Evolutionary conservation across 1,284 basidiomycete genomes (phyloP), one percentile per base, ranked within the genome.

Genomic region (Sporisorium scitamineum): DNA sequence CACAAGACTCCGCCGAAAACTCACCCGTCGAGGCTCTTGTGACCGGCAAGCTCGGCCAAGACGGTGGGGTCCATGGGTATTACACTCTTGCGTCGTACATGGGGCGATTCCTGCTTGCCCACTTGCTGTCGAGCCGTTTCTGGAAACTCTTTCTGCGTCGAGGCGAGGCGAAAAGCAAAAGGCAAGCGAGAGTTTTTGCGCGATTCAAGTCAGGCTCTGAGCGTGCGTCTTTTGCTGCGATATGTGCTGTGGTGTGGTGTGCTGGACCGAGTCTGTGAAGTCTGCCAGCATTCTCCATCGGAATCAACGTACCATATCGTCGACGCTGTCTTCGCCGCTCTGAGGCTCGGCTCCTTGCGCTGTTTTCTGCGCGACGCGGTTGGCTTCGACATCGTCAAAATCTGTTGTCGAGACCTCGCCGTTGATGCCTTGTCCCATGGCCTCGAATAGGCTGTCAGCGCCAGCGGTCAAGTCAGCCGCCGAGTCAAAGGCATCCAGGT

Each of bases 31-130:
- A 79, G 57, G 51, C 73, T 75, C 68, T 85, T 85, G 73, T 86
- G 85, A n/a, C 80, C 78, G 5, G 82, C 79, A 44, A 86, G 73
- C 70, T 87, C 86, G 56, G 80, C 79, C 53, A 87, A 69, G 16
- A 87, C 85, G 18, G 80, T 79, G 10, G 85, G 82, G 61, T 86
- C 85, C 68, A 86, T 82, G 29, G 86, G 86, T 56, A 86, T 86
- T 20, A 85, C 85, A 32, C 82, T 84, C 74, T 87, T 87, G 47
- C 86, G 66, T 52, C 80, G 56, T 5, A 81, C 76, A 65, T 81
- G 80, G 8, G 79, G 79, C 41, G 72, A 73, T 54, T 80, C 72
- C 39, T 64, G 56, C 54, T 67, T 73, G 55, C 66, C 61, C 42
- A 78, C 69, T 29, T 75, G 65, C 34, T 76, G 69, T 54, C 79